A percentile compares a stretch with the other conserved stretches of the same genome.
Evolutionary conservation across 306 rosid species (phyloP).

Genomic region (Prunus dulcis): DNA sequence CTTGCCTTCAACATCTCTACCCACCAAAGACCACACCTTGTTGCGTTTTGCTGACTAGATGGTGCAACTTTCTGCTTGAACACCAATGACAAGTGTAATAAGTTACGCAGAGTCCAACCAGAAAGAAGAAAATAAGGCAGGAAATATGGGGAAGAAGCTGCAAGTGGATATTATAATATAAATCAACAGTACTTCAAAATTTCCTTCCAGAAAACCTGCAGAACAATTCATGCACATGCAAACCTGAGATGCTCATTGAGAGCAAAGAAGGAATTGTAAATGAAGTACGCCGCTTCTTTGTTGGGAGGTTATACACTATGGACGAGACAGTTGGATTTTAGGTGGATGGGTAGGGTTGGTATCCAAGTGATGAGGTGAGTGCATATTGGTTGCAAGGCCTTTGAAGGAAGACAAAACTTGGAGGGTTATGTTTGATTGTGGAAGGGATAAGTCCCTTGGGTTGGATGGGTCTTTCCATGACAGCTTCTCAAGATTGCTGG

Average conservation of each 20-base stretch:
- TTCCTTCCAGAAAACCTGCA: background rate
- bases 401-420: background rate
- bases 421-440: background rate
- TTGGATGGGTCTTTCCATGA: background rate
- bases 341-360: background rate
- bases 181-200: background rate
- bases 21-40: slow-evolving; percentile 96
- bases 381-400: background rate
- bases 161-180: background rate
- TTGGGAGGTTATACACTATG: background rate
- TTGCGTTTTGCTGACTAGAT: slow-evolving; percentile 79
- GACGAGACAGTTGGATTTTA: too few relatives aligned
- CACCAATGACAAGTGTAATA: slow-evolving; percentile 18
- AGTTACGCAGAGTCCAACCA: background rate
- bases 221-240: background rate
- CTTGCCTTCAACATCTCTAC: slow-evolving; percentile 89
- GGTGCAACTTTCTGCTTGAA: slow-evolving; percentile 74
- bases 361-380: background rate
- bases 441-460: background rate
- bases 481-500: background rate
- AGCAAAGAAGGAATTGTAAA: background rate
- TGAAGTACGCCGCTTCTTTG: background rate
- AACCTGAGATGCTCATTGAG: background rate
- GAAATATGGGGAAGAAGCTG: background rate
- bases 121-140: background rate